phyloP scores from a whole-genome alignment of 306 rosid species.

The Acacia crassicarpa region DNA sequence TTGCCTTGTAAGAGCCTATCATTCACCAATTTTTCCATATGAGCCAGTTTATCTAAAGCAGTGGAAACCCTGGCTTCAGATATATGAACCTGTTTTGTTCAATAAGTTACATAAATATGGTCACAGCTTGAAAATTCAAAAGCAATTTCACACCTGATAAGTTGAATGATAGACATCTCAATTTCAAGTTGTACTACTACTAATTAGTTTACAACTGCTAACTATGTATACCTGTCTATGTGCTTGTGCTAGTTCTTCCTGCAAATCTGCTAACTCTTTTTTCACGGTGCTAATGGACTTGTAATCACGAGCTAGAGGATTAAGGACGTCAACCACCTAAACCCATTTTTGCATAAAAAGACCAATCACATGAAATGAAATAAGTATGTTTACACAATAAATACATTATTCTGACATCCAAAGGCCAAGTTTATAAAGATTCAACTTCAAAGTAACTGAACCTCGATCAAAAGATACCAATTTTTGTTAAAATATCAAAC shows the following conservation, averaged over 20 bases:
- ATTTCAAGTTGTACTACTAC: constrained; percentile 13
- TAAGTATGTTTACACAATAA: background rate
- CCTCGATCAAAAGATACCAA: background rate
- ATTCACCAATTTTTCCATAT: constrained; percentile 93
- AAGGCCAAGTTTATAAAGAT: background rate
- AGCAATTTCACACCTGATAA: background rate
- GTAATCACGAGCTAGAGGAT: constrained; percentile 92
- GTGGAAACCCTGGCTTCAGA: constrained; percentile 91
- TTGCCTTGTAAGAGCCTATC: constrained; percentile 74
- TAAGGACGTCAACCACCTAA: constrained; percentile 54
- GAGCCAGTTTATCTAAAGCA: constrained; percentile 95
- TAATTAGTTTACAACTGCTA: constrained; percentile 8
- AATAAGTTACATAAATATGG: constrained; percentile 25
- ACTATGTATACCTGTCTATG: constrained; percentile 69
- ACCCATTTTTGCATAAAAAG: background rate
- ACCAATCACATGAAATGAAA: background rate
- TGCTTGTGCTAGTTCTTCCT: constrained; percentile 81
- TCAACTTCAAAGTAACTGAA: background rate
- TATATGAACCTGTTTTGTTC: constrained; percentile 82
- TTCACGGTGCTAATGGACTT: constrained; percentile 89
- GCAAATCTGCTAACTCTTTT: constrained; percentile 90
- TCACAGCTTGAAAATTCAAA: background rate
- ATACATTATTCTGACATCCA: background rate
- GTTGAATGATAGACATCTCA: background rate
- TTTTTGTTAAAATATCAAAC: constrained; percentile 14